Percentiles rank a stretch among this genome's conserved stretches.
These are phyloP conservation scores for Colletotrichum sp. DNA, from an alignment of 2,329 filamentous ascomycete genomes.

Conservation along the genomic window DNA sequence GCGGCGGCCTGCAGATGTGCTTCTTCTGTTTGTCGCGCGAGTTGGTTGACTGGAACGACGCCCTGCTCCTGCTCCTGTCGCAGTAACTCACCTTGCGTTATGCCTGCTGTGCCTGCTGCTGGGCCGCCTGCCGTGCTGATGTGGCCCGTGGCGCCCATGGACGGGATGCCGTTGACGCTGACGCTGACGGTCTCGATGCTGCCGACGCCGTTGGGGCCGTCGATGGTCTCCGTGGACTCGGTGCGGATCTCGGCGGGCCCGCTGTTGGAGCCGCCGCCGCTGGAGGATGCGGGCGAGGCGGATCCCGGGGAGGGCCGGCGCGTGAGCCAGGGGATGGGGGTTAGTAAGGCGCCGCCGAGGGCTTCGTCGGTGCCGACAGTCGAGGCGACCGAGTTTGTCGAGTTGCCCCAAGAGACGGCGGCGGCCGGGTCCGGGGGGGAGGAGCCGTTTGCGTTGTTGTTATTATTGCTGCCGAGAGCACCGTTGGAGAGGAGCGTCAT, in stretches of 20 bases:
- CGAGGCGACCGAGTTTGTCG: constrained; percentile 41
- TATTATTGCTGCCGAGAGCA: constrained; percentile 41
- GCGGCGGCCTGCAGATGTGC: constrained; percentile 19
- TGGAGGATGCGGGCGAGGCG: constrained; percentile 18
- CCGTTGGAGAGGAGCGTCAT: constrained; percentile 67
- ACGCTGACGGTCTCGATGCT: constrained; percentile 83
- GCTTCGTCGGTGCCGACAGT: constrained; percentile 83
- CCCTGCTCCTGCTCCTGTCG: constrained; percentile 87
- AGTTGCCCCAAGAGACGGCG: constrained; percentile 52
- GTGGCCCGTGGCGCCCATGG: constrained; percentile 43
- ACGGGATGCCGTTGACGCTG: constrained; percentile 72
- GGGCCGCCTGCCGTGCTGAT: constrained; percentile 24
- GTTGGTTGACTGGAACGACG: constrained; percentile 73
- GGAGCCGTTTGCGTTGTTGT: not conserved
- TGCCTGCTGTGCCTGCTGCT: constrained; percentile 46
- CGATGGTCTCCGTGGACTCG: constrained; percentile 80
- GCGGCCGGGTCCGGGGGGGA: constrained; percentile 35
- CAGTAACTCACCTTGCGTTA: constrained; percentile 84
- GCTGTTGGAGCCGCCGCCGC: not conserved
- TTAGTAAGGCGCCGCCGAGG: constrained; percentile 87
- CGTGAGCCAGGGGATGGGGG: constrained; percentile 89
- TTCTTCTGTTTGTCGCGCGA: constrained; percentile 42
- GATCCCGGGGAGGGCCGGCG: constrained; percentile 30
- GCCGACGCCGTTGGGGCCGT: constrained; percentile 79
- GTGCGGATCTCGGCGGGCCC: constrained; percentile 63